Base-by-base conservation (phyloP, 164 flowering plant genomes). In the Annona squamosa region DNA sequence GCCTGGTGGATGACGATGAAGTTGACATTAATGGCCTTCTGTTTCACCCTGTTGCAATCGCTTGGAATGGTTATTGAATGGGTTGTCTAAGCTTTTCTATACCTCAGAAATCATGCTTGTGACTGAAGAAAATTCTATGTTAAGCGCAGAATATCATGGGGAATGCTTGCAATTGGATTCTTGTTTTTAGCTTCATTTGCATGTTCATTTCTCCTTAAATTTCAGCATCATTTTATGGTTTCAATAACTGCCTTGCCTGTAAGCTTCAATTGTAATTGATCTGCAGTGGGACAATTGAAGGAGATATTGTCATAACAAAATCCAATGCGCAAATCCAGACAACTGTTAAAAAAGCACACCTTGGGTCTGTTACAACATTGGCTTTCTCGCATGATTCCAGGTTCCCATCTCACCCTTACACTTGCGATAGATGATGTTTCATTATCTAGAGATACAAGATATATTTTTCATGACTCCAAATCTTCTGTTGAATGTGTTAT, bases 361-460 rank as follows among this genome's bases (percentile, higher is more conserved):
- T 91, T 63, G 96, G 90, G 65, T 70, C 87, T 62, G 92, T 91
- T 46, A 95, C 99, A 16, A 81, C 92, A 48, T 68, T 92, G 81
- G 71, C 75, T 61, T 95, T 93, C 83, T 89, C 97, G 48, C 80
- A 62, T 44, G 96, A 91, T 85, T 88, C 94, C 77, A 93, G 97
- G 99, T 43, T 67, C 37, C 19, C 64, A 17, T 71, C n/a, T 64
- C 13, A 19, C 67, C 42, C 42, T 37, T 52, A 3, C 13, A 16
- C 13, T 52, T 5, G 59, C 9, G 2, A 9, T 5, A 52, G 2
- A 9, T 5, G 9, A 5, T 52, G 59, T 52, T 52, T 52, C 59
- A 52, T 52, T 10, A 52, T 0, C 59, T 52, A 9, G 59, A 6
- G 13, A 52, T 10, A 16, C 59, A 52, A 10, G 9, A 52, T 52